Conservation (phyloP, 495 filamentous ascomycete genomes). For the Neurospora tetraspora region DNA sequence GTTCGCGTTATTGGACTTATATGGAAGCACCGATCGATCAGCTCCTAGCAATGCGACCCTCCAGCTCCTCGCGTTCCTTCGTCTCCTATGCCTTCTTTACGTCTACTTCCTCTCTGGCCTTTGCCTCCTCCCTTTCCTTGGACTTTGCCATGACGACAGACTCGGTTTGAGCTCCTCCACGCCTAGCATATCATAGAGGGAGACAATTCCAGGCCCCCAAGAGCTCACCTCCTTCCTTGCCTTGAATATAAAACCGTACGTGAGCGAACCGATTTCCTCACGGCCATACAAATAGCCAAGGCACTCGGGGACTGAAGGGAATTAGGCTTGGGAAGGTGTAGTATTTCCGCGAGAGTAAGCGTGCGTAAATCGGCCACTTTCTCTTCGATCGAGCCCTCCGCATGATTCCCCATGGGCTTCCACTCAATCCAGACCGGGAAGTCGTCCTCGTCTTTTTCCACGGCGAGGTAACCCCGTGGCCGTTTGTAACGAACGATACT, state of each 20-base stretch:
- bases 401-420: conserved; percentile 12
- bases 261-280: conserved; percentile 3
- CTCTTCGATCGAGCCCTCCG: conserved; percentile 8
- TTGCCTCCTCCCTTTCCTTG: too few species aligned
- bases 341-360: conserved; percentile 20
- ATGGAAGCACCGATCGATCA: too few species aligned
- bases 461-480: conserved; percentile 10
- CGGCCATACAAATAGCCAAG: conserved; percentile 23
- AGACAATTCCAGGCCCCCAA: not conserved
- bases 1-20: too few species aligned
- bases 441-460: not conserved
- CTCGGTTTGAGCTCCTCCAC: too few species aligned
- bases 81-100: too few species aligned
- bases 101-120: too few species aligned
- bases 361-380: conserved; percentile 16
- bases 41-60: too few species aligned
- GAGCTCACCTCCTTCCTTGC: not conserved
- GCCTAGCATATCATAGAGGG: too few species aligned
- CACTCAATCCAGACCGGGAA: conserved; percentile 24
- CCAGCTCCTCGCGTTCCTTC: too few species aligned
- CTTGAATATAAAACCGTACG: conserved; percentile 20
- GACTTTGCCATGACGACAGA: too few species aligned
- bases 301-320: conserved; percentile 17
- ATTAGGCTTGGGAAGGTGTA: conserved; percentile 18
- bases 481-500: not conserved